Percentiles rank a stretch among this genome's conserved stretches.
phyloP scores from a whole-genome alignment of 805 yeast genomes.

The Candida ulmi region DNA sequence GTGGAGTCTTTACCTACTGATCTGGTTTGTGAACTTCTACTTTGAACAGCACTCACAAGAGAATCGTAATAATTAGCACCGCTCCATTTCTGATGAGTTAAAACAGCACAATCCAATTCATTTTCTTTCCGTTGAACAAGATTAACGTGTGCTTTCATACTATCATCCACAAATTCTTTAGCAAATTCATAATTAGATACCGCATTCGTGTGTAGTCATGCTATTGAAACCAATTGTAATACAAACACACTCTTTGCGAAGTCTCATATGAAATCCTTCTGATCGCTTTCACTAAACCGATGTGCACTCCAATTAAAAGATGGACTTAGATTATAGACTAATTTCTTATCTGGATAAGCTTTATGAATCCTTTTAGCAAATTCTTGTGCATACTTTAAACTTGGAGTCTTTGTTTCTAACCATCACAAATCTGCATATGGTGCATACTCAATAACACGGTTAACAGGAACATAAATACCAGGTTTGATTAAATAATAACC shows the following conservation, averaged over 20 bases:
- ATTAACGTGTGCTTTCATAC: constrained; percentile 57
- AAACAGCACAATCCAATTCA: constrained; percentile 41
- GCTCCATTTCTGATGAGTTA: constrained; percentile 60
- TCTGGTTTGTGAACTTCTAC: constrained; percentile 38
- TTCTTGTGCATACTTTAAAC: constrained; percentile 41
- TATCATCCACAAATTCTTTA: constrained; percentile 40
- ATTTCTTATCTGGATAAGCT: constrained; percentile 44
- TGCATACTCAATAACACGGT: constrained; percentile 47
- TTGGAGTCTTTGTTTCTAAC: constrained; percentile 59
- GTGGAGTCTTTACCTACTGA: constrained; percentile 39
- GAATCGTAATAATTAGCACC: constrained; percentile 53
- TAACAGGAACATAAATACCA: constrained; percentile 49
- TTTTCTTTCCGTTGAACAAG: constrained; percentile 44
- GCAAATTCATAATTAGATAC: constrained; percentile 47
- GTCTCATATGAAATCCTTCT: constrained; percentile 45
- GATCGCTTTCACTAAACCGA: constrained; percentile 42
- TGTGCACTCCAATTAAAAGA: constrained; percentile 56
- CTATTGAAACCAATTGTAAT: constrained; percentile 53
- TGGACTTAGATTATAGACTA: constrained; percentile 58
- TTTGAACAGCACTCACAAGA: constrained; percentile 34
- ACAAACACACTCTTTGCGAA: constrained; percentile 53
- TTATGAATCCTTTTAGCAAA: constrained; percentile 39
- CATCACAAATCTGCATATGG: constrained; percentile 57
- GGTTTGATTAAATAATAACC: constrained; percentile 47
- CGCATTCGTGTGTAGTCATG: constrained; percentile 53